phyloP scores from a whole-genome alignment of 306 rosid species.

The Elaeagnus macrophylla region DNA sequence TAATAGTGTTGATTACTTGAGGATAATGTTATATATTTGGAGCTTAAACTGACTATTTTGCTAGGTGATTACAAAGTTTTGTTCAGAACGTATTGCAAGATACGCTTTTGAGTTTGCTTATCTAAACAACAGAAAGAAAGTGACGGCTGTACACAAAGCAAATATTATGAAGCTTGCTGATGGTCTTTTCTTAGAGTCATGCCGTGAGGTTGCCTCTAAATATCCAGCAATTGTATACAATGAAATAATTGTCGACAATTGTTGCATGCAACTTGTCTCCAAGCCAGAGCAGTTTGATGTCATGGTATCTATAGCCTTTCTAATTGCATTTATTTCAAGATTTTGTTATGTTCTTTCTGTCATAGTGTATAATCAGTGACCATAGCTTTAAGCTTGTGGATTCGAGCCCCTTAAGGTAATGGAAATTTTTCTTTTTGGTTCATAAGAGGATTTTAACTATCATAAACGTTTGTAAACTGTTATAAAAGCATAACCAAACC shows the following conservation, averaged over 20 bases:
- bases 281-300: slow-evolving; percentile 94
- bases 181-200: slow-evolving; percentile 78
- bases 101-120: slow-evolving; percentile 90
- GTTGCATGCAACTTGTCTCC: slow-evolving; percentile 91
- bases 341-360: not conserved
- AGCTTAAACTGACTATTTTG: slow-evolving; percentile 37
- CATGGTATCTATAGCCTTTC: slow-evolving; percentile 45
- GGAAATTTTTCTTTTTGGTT: no score
- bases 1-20: not conserved
- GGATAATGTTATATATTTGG: slow-evolving; percentile 18
- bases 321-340: not conserved
- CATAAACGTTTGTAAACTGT: no score
- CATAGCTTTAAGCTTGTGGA: no score
- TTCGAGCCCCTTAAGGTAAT: no score
- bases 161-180: slow-evolving; percentile 92
- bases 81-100: slow-evolving; percentile 76
- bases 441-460: no score
- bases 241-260: slow-evolving; percentile 82
- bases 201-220: slow-evolving; percentile 64
- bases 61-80: slow-evolving; percentile 88
- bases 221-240: slow-evolving; percentile 62
- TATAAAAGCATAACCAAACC: no score
- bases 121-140: slow-evolving; percentile 83
- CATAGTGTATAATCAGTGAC: no score
- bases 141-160: slow-evolving; percentile 96